Evolutionary conservation across 306 rosid genomes (phyloP).

Genomic region (Cucurbita ficifolia): DNA sequence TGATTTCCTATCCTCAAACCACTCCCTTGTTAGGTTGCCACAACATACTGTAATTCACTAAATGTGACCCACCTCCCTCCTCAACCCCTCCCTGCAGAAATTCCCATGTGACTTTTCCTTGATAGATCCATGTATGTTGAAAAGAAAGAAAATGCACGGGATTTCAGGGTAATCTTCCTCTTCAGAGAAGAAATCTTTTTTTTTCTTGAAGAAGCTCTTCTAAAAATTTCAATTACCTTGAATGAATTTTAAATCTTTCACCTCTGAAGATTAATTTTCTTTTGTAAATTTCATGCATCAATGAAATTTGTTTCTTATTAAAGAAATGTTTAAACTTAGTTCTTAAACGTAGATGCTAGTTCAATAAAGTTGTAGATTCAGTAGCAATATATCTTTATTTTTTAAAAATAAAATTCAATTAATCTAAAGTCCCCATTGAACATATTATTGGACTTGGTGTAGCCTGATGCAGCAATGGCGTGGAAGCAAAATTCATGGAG

Average conservation of each 20-base stretch:
- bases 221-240: background rate
- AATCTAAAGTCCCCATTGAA: too few species aligned
- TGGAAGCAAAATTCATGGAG: background rate
- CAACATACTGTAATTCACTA: background rate
- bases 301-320: too few species aligned
- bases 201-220: background rate
- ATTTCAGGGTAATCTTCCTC: background rate
- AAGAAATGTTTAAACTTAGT: too few species aligned
- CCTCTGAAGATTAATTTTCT: too few species aligned
- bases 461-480: background rate
- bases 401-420: too few species aligned
- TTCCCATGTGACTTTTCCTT: background rate
- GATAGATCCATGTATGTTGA: background rate
- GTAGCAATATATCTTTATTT: too few species aligned
- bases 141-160: background rate
- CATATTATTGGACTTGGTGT: too few species aligned
- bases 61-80: background rate
- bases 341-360: too few species aligned
- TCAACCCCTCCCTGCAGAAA: background rate
- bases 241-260: background rate
- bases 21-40: background rate
- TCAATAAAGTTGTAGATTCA: too few species aligned
- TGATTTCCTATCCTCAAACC: background rate
- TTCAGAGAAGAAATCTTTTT: background rate
- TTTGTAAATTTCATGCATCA: too few species aligned